A percentile compares a stretch with the other conserved stretches of the same genome.
phyloP scores from a whole-genome alignment of 2,329 filamentous ascomycete genomes.

The Xylariales sp. region DNA sequence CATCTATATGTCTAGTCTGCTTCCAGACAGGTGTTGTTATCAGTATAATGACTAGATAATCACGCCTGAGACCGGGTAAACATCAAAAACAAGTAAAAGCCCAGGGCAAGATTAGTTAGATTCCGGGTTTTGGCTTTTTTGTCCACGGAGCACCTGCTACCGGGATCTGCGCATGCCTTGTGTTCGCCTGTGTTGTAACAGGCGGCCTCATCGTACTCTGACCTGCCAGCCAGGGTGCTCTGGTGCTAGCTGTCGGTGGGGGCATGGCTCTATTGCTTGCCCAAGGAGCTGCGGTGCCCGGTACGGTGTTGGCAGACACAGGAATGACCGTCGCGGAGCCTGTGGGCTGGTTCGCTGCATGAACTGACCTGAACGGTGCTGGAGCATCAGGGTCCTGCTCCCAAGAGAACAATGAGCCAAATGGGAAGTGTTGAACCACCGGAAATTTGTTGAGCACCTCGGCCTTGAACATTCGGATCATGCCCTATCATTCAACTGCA shows the following conservation, averaged over 20 bases:
- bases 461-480: conserved; percentile 99
- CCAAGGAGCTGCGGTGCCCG: conserved; percentile 41
- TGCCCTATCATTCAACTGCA: conserved; percentile 69
- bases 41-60: too few species aligned
- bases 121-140: too few species aligned
- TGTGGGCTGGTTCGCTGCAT: conserved; percentile 53
- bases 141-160: conserved; percentile 3
- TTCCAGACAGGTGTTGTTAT: too few species aligned
- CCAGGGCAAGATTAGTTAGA: too few species aligned
- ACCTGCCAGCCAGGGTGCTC: conserved; percentile 14
- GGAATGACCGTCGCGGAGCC: conserved; percentile 21
- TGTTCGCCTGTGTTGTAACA: not conserved
- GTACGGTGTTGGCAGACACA: conserved; percentile 11
- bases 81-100: too few species aligned
- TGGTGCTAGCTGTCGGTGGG: conserved; percentile 16
- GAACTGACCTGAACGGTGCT: conserved; percentile 43
- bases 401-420: conserved; percentile 78
- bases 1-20: too few species aligned
- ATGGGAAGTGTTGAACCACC: conserved; percentile 93
- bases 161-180: conserved; percentile 3
- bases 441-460: conserved; percentile 96
- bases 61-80: too few species aligned
- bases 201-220: conserved; percentile 11
- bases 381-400: conserved; percentile 60
- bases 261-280: conserved; percentile 36